Evolutionary conservation across 2,329 filamentous ascomycete genomes (phyloP).

Genomic region (Fusarium hostae): DNA sequence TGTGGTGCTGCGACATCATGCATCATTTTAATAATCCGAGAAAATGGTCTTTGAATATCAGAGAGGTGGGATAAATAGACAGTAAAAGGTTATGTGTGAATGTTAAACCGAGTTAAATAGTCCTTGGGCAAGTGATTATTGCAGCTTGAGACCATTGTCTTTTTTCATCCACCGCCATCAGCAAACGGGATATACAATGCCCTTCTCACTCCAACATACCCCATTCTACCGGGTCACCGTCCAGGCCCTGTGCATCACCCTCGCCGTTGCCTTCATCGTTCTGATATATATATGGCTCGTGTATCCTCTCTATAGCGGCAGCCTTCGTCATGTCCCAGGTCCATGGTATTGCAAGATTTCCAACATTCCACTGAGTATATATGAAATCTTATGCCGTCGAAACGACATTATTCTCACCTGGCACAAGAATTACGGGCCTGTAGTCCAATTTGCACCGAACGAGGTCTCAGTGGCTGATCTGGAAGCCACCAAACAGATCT

Average conservation of each 20-base stretch:
- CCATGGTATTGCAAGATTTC: neutral
- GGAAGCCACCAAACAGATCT: neutral
- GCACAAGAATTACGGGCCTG: neutral
- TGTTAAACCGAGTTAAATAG: neutral
- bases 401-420: neutral
- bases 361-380: neutral
- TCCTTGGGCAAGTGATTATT: neutral
- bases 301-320: no score
- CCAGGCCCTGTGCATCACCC: neutral
- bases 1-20: neutral
- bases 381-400: neutral
- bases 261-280: neutral
- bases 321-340: neutral
- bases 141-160: no score
- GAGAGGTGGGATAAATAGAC: neutral
- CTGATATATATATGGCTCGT: neutral
- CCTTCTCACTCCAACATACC: rapidly evolving
- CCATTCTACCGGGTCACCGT: neutral
- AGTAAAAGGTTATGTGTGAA: rapidly evolving
- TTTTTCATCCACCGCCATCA: neutral
- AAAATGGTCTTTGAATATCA: no score
- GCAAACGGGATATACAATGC: neutral
- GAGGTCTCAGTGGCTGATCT: neutral
- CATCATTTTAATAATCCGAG: neutral
- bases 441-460: neutral